phyloP scores from a whole-genome alignment of 768 basidiomycete species.

The Leccinum barrowsii region DNA sequence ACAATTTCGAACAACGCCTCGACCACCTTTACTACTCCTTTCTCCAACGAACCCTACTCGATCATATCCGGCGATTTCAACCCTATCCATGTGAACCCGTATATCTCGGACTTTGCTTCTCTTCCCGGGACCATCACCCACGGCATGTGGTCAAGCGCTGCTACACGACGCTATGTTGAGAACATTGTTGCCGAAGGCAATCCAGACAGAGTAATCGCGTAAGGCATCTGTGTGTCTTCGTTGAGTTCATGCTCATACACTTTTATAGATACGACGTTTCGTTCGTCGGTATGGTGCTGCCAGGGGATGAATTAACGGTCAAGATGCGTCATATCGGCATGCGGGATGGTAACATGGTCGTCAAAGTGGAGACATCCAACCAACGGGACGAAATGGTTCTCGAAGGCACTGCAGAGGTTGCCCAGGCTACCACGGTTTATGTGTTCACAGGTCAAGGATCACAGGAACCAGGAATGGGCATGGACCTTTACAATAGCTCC shows the following conservation, averaged over 20 bases:
- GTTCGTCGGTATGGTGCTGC: constrained; percentile 98
- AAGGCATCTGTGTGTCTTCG: constrained; percentile 33
- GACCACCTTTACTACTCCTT: constrained; percentile 74
- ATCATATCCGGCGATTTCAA: constrained; percentile 97
- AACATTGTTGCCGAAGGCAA: constrained; percentile 90
- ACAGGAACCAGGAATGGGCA: constrained; percentile 98
- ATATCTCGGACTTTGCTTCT: constrained; percentile 91
- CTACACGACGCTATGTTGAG: constrained; percentile 89
- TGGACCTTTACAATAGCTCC: constrained; percentile 93
- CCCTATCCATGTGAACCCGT: constrained; percentile 97
- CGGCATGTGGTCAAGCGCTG: constrained; percentile 95
- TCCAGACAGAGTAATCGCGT: constrained; percentile 87
- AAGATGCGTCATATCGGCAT: constrained; percentile 88
- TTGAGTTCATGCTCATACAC: constrained; percentile 1
- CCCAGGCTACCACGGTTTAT: constrained; percentile 88
- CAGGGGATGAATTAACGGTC: constrained; percentile 81
- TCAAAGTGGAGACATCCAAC: constrained; percentile 85
- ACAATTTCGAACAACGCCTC: constrained; percentile 63
- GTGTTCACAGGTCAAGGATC: constrained; percentile 99
- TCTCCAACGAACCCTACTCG: constrained; percentile 95
- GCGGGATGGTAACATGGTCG: constrained; percentile 90
- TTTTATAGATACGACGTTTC: constrained; percentile 75
- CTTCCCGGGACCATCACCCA: constrained; percentile 97
- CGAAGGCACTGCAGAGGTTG: constrained; percentile 88
- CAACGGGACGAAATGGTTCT: constrained; percentile 86